A percentile compares a stretch with the other conserved stretches of the same genome.
Evolutionary conservation across 306 rosid genomes (phyloP).

Genomic region (Vicia sativa): DNA sequence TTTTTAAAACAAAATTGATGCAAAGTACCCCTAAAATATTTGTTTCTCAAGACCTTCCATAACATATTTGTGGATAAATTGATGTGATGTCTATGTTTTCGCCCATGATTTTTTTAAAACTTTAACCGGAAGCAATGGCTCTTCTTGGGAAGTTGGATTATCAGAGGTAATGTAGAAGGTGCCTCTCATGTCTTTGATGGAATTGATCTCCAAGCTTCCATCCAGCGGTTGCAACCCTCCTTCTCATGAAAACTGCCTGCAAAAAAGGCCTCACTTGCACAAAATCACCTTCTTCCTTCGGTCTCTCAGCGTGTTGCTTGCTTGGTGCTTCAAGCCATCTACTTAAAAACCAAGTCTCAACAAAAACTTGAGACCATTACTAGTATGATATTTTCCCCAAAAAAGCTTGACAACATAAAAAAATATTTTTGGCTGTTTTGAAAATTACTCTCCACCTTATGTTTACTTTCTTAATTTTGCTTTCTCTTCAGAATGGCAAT

Average conservation of each 20-base stretch:
- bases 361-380: constrained; percentile 72
- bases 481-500: too few relatives aligned
- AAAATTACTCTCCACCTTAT: constrained; percentile 32
- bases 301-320: constrained; percentile 85
- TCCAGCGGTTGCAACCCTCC: constrained; percentile 74
- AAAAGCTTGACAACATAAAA: too few relatives aligned
- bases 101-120: too few relatives aligned
- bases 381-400: constrained; percentile 51
- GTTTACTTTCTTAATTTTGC: too few relatives aligned
- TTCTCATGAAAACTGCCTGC: constrained; percentile 53
- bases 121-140: constrained; percentile 84
- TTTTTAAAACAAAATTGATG: too few relatives aligned
- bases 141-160: constrained; percentile 94
- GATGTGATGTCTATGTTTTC: too few relatives aligned
- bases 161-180: constrained; percentile 89
- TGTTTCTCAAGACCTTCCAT: too few relatives aligned
- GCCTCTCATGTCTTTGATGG: constrained; percentile 88
- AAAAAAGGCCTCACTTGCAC: constrained; percentile 62
- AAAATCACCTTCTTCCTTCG: constrained; percentile 62
- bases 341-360: constrained; percentile 84
- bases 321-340: constrained; percentile 92
- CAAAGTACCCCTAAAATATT: too few relatives aligned
- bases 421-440: constrained; percentile 9
- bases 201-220: constrained; percentile 80
- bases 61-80: too few relatives aligned